phyloP scores from a whole-genome alignment of 805 yeast genomes.

The Ogataea parapolymorpha region DNA sequence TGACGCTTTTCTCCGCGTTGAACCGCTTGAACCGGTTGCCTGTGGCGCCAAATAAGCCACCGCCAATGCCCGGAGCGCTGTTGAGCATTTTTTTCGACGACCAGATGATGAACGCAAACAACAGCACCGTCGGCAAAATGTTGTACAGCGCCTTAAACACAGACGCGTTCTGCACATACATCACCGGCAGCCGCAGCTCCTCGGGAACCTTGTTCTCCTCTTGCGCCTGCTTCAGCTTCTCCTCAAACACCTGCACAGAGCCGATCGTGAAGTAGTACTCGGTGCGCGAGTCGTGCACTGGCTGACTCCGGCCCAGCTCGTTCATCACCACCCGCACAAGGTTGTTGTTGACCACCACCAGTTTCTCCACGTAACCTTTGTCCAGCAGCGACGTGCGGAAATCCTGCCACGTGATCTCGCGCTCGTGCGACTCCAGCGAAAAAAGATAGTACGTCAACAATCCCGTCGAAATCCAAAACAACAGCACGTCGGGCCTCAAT shows the following conservation, averaged over 20 bases:
- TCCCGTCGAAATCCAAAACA: conserved; percentile 22
- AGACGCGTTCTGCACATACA: conserved; percentile 67
- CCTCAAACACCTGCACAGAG: conserved; percentile 80
- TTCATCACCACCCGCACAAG: conserved; percentile 68
- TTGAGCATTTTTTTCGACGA: conserved; percentile 53
- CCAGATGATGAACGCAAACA: conserved; percentile 77
- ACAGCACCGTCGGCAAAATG: conserved; percentile 73
- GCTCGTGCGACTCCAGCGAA: conserved; percentile 23
- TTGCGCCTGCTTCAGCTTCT: conserved; percentile 72
- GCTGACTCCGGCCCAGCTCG: conserved; percentile 35
- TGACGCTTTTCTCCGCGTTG: conserved; percentile 80
- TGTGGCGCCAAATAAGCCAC: conserved; percentile 66
- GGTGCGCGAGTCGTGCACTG: conserved; percentile 26
- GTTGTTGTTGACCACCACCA: conserved; percentile 70
- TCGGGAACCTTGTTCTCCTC: conserved; percentile 64
- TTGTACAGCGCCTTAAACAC: conserved; percentile 62
- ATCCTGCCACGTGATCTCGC: conserved; percentile 55
- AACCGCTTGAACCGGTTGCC: conserved; percentile 76
- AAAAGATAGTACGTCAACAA: conserved; percentile 19
- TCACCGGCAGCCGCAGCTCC: conserved; percentile 72
- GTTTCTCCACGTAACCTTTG: conserved; percentile 70
- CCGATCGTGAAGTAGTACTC: conserved; percentile 73
- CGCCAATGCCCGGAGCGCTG: conserved; percentile 55
- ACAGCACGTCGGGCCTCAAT: conserved; percentile 18
- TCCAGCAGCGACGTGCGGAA: conserved; percentile 77